A percentile compares a stretch with the other conserved stretches of the same genome.
Evolutionary conservation across 2,329 filamentous ascomycete species (phyloP).

Genomic region (Fusarium sacchari): DNA sequence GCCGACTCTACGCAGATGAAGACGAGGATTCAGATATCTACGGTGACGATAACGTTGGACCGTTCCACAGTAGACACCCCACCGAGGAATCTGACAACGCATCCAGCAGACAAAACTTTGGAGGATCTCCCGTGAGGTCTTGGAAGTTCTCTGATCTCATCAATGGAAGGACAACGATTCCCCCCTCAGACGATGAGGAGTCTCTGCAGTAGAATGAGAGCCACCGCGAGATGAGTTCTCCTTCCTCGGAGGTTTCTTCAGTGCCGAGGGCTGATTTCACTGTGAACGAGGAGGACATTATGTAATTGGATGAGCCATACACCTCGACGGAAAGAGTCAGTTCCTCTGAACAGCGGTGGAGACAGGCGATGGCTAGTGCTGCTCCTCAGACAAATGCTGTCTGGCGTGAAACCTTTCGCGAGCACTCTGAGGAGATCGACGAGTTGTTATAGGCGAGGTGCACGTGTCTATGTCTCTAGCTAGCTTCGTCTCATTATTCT

Average conservation of each 20-base stretch:
- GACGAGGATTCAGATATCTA: background rate
- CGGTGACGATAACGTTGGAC: background rate
- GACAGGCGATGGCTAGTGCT: background rate
- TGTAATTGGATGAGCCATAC: background rate
- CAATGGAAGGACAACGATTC: background rate
- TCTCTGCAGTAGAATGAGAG: rapidly evolving
- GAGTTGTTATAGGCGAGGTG: background rate
- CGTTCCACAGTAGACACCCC: background rate
- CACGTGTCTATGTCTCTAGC: rapidly evolving
- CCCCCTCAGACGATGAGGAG: background rate
- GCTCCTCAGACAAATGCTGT: background rate
- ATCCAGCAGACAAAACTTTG: background rate
- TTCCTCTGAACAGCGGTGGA: background rate
- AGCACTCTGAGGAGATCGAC: background rate
- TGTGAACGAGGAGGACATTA: rapidly evolving
- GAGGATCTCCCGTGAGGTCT: rapidly evolving
- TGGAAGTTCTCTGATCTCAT: background rate
- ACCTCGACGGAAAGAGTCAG: background rate
- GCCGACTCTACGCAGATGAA: background rate
- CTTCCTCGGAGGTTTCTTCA: background rate
- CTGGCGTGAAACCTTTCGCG: background rate
- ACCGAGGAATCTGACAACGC: background rate
- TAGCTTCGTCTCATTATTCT: background rate
- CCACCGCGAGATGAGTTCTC: background rate
- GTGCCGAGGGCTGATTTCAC: rapidly evolving